Evolutionary conservation across 306 rosid species (phyloP).

Genomic region (Arachis stenosperma): DNA sequence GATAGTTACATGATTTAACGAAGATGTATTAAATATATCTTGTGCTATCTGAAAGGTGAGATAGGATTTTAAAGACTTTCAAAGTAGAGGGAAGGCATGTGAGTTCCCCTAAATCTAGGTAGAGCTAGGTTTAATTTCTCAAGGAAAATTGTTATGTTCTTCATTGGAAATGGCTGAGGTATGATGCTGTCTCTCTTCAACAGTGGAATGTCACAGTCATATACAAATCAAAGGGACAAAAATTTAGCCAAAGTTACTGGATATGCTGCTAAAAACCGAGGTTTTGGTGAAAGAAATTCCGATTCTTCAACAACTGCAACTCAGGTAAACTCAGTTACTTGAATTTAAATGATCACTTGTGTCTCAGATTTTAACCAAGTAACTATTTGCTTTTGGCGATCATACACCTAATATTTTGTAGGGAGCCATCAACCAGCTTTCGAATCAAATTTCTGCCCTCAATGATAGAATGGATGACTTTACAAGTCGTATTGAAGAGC

Average conservation of each 20-base stretch:
- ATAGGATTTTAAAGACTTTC: slow-evolving; percentile 9
- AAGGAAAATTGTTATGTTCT: neutral
- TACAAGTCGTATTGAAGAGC: slow-evolving; percentile 83
- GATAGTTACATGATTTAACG: slow-evolving; percentile 10
- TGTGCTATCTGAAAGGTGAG: neutral
- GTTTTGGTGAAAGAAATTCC: slow-evolving; percentile 68
- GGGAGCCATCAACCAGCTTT: slow-evolving; percentile 75
- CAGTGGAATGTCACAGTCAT: slow-evolving; percentile 90
- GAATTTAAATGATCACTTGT: slow-evolving; percentile 17
- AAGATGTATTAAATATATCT: neutral
- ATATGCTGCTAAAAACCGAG: slow-evolving; percentile 51
- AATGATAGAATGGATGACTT: slow-evolving; percentile 97
- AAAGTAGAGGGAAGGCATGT: neutral
- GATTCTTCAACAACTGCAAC: slow-evolving; percentile 57
- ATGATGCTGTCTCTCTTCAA: slow-evolving; percentile 37
- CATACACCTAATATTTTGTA: slow-evolving; percentile 39
- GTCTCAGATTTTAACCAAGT: slow-evolving; percentile 16
- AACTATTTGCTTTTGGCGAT: neutral
- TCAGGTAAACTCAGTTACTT: slow-evolving; percentile 55
- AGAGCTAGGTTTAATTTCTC: slow-evolving; percentile 12
- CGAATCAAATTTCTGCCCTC: slow-evolving; percentile 85
- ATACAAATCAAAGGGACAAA: slow-evolving; percentile 83
- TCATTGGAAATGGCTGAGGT: slow-evolving; percentile 25
- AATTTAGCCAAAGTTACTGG: slow-evolving; percentile 57
- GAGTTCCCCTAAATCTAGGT: slow-evolving; percentile 16